These are phyloP conservation scores for Phytopythium litorale DNA, from an alignment of 352 stramenopile species.

Conservation along the genomic window DNA sequence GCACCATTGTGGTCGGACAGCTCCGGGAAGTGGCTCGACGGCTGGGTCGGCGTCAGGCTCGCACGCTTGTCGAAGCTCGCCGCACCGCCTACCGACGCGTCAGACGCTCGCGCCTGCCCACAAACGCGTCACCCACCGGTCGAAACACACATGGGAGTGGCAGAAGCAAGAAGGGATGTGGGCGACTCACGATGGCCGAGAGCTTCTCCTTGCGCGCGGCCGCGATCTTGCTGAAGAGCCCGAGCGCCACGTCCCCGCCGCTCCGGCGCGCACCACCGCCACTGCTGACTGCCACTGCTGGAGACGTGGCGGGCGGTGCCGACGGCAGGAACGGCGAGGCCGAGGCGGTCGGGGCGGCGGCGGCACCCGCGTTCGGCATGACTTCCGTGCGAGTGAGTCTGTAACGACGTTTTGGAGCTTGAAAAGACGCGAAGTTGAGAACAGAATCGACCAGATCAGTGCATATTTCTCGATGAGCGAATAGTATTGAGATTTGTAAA, in stretches of 20 bases:
- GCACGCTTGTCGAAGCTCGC: conserved; percentile 1
- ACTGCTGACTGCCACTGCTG: too few species aligned
- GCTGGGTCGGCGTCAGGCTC: not conserved
- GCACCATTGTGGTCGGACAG: conserved; percentile 33
- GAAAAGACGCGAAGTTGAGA: not conserved
- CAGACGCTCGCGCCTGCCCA: not conserved
- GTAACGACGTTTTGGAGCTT: not conserved
- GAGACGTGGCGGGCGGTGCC: not conserved
- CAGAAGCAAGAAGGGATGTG: too few species aligned
- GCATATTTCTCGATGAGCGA: not conserved
- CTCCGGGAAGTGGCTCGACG: conserved; percentile 43
- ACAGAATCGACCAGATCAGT: not conserved
- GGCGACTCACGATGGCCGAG: conserved; percentile 31
- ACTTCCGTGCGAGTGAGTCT: not conserved
- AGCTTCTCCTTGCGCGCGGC: conserved; percentile 68
- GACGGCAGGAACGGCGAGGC: not conserved
- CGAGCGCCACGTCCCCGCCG: conserved; percentile 48
- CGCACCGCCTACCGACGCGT: not conserved
- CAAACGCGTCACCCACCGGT: not conserved
- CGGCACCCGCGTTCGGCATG: conserved; percentile 1
- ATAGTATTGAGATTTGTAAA: not conserved
- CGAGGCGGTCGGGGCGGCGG: not conserved
- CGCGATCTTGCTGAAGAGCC: conserved; percentile 74
- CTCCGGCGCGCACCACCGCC: not conserved
- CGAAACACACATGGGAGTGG: not conserved